phyloP scores from a whole-genome alignment of 176 grass and related monocot genomes.

The Juncus inflexus region DNA sequence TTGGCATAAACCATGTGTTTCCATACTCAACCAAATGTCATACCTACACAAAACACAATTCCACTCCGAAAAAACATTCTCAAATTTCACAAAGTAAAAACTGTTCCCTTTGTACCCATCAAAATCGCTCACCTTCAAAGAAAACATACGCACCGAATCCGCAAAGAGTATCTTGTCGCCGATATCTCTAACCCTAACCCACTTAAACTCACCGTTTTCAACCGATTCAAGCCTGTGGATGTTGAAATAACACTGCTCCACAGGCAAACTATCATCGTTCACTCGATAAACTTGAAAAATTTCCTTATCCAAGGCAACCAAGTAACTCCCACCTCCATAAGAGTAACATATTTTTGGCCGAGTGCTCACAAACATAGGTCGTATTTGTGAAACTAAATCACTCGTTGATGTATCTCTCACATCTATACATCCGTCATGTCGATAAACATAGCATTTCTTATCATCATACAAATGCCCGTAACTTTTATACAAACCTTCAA shows the following conservation, averaged over 20 bases:
- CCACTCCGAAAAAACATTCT: neutral
- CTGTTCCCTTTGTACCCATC: neutral
- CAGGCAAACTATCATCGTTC: neutral
- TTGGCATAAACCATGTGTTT: constrained; percentile 10
- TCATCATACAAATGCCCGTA: neutral
- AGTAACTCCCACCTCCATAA: neutral
- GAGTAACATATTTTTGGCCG: neutral
- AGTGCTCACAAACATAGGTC: neutral
- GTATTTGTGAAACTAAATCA: neutral
- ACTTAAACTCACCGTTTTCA: neutral
- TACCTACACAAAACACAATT: neutral
- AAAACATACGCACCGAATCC: constrained; percentile 10
- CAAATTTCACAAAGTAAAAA: constrained; percentile 20
- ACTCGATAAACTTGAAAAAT: constrained; percentile 12
- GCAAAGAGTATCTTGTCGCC: constrained; percentile 26
- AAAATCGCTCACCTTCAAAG: constrained; percentile 8
- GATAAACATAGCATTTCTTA: neutral
- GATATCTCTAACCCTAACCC: constrained; percentile 20
- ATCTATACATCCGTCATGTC: neutral
- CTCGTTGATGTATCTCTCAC: neutral
- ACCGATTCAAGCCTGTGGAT: constrained; percentile 15
- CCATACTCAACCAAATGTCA: constrained; percentile 11
- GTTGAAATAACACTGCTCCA: constrained; percentile 6
- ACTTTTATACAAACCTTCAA: too few species aligned
- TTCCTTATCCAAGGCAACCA: constrained; percentile 15